Evolutionary conservation across 495 filamentous ascomycete genomes (phyloP).

Genomic region (Rusavskia elegans): DNA sequence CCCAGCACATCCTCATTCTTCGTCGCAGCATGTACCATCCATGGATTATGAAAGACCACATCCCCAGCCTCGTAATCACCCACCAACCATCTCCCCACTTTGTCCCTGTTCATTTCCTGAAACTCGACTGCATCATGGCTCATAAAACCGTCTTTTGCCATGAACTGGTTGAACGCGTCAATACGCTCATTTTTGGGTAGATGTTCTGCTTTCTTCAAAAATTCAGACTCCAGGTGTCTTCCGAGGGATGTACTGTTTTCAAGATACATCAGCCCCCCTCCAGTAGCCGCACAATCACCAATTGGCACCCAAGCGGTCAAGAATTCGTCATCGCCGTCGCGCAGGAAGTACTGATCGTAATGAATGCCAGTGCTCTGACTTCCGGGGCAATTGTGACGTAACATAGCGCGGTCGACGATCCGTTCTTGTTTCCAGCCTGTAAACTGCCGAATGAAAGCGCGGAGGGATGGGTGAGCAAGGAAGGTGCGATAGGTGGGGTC

Average conservation of each 20-base stretch:
- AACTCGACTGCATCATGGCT: slow-evolving; percentile 19
- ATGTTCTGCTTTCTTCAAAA: slow-evolving; percentile 26
- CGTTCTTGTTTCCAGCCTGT: slow-evolving; percentile 39
- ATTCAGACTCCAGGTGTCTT: slow-evolving; percentile 32
- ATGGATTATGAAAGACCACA: slow-evolving; percentile 38
- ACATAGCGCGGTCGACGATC: slow-evolving; percentile 28
- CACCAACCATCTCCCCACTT: slow-evolving; percentile 21
- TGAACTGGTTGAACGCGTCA: slow-evolving; percentile 40
- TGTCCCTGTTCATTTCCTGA: not conserved
- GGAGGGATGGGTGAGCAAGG: slow-evolving; percentile 35
- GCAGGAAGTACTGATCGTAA: slow-evolving; percentile 52
- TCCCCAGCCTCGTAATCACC: slow-evolving; percentile 34
- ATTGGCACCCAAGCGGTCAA: slow-evolving; percentile 53
- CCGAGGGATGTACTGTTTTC: slow-evolving; percentile 31
- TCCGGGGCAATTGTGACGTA: slow-evolving; percentile 44
- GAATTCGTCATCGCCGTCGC: slow-evolving; percentile 37
- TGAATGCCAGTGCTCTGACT: slow-evolving; percentile 45
- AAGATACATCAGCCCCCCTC: slow-evolving; percentile 47
- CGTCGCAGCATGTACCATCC: slow-evolving; percentile 31
- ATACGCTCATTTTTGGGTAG: slow-evolving; percentile 34
- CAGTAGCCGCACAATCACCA: slow-evolving; percentile 38
- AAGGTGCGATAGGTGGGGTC: slow-evolving; percentile 18
- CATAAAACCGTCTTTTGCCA: slow-evolving; percentile 35
- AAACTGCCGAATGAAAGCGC: slow-evolving; percentile 34
- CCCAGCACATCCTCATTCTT: slow-evolving; percentile 31